A percentile compares a stretch with the other conserved stretches of the same genome.
Evolutionary conservation across 2,329 filamentous ascomycete species (phyloP).

Genomic region (Xenoacremonium recifei): DNA sequence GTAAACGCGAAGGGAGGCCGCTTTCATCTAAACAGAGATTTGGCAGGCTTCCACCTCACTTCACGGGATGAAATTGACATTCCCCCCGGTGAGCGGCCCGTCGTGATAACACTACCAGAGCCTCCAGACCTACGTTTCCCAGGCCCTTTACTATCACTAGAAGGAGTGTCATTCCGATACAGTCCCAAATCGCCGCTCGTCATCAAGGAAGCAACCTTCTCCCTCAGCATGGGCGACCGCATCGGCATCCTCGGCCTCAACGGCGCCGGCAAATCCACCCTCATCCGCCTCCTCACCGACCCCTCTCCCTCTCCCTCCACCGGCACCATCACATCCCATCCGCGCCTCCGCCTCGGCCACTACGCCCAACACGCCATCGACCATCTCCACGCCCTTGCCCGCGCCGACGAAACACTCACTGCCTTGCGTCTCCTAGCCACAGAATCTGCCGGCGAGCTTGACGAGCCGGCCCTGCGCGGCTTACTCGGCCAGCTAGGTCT

Average conservation of each 20-base stretch:
- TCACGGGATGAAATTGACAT: conserved; percentile 69
- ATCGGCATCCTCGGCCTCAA: conserved; percentile 78
- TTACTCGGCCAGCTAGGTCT: conserved; percentile 69
- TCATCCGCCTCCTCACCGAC: conserved; percentile 69
- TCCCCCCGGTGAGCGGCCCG: conserved; percentile 58
- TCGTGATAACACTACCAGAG: conserved; percentile 58
- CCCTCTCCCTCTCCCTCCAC: conserved; percentile 54
- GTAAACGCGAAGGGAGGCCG: conserved; percentile 68
- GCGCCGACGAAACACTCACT: conserved; percentile 52
- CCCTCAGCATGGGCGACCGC: conserved; percentile 70
- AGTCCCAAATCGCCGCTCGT: conserved; percentile 36
- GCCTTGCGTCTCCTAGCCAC: conserved; percentile 62
- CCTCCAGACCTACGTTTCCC: conserved; percentile 73
- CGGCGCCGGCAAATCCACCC: conserved; percentile 77
- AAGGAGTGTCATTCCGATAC: conserved; percentile 68
- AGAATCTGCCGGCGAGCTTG: conserved; percentile 50
- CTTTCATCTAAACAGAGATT: conserved; percentile 79
- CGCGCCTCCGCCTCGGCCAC: conserved; percentile 68
- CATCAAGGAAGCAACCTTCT: conserved; percentile 64
- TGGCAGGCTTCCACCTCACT: conserved; percentile 59
- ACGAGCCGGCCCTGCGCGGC: conserved; percentile 66
- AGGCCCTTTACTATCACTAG: conserved; percentile 69
- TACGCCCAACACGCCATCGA: conserved; percentile 82
- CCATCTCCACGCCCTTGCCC: conserved; percentile 57
- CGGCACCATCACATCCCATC: conserved; percentile 64